phyloP scores from a whole-genome alignment of 2,329 filamentous ascomycete species.

The Claviceps pusilla region DNA sequence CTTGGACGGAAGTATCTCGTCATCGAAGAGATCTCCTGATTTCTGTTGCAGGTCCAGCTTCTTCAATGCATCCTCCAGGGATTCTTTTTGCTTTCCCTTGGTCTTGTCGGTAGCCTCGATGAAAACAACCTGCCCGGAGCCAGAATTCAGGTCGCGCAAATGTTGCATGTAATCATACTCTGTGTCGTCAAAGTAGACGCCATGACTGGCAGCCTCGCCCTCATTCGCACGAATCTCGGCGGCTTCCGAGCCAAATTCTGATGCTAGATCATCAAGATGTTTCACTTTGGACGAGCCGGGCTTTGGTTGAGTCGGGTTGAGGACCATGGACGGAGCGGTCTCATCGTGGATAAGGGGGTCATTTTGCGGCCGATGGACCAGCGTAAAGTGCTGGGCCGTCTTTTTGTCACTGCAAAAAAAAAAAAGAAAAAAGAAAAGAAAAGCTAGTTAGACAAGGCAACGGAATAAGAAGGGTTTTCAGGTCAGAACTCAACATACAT shows the following conservation, averaged over 20 bases:
- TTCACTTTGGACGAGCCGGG: conserved; percentile 35
- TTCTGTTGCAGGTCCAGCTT: conserved; percentile 41
- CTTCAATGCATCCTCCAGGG: conserved; percentile 68
- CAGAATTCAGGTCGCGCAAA: conserved; percentile 69
- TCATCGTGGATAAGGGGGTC: conserved; percentile 93
- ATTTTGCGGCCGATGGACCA: conserved; percentile 93
- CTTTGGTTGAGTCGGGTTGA: conserved; percentile 49
- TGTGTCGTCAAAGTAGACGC: conserved; percentile 87
- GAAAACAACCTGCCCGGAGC: conserved; percentile 59
- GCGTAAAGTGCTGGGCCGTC: conserved; percentile 77
- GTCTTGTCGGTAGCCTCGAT: conserved; percentile 60
- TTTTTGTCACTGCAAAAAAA: conserved; percentile 54
- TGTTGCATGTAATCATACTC: conserved; percentile 99
- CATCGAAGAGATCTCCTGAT: conserved; percentile 47
- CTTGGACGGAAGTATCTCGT: conserved; percentile 64
- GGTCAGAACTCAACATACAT: conserved; percentile 26
- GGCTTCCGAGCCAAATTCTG: conserved; percentile 56
- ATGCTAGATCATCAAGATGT: conserved; percentile 59
- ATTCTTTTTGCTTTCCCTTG: conserved; percentile 62
- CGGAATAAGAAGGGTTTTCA: background rate
- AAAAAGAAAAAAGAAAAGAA: background rate
- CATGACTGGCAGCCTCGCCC: conserved; percentile 87
- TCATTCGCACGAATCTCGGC: conserved; percentile 67
- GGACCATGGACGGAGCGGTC: conserved; percentile 75
- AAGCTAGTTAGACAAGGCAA: background rate